Evolutionary conservation across 225 moss, liverwort and hornwort genomes (phyloP).

Genomic region (Polytrichum commune): DNA sequence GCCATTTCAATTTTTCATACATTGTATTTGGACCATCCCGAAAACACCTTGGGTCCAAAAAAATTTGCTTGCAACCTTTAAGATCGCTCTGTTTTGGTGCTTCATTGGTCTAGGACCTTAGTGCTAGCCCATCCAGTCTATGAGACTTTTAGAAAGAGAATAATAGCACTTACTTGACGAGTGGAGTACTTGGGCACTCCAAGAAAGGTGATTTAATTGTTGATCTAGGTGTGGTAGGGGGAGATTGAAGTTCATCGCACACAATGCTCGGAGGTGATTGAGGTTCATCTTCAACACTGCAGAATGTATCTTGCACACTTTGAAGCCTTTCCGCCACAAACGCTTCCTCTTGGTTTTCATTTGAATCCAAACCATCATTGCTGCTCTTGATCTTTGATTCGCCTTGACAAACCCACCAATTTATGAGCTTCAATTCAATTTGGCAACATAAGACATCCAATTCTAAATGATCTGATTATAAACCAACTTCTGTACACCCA

Average conservation of each 20-base stretch:
- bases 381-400: constrained; percentile 77
- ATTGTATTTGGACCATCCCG: no score
- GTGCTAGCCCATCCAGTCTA: no score
- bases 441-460: no score
- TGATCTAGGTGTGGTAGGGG: constrained; percentile 69
- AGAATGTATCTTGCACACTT: constrained; percentile 29
- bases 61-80: no score
- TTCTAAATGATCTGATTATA: background rate
- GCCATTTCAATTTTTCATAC: no score
- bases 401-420: constrained; percentile 55
- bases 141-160: no score
- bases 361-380: constrained; percentile 59
- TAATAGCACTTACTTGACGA: constrained; percentile 55
- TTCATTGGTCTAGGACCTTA: no score
- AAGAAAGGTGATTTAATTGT: constrained; percentile 51
- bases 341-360: constrained; percentile 56
- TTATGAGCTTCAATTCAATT: constrained; percentile 31
- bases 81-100: no score
- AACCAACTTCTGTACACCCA: background rate
- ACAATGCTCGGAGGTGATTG: constrained; percentile 51
- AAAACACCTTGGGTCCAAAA: no score
- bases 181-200: constrained; percentile 91
- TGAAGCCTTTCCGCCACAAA: constrained; percentile 39
- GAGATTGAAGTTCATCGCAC: constrained; percentile 56
- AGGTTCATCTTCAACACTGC: constrained; percentile 37